Base-by-base conservation (phyloP, 192 early-diverging fungal species). In the Bifiguratus adelaidae region DNA sequence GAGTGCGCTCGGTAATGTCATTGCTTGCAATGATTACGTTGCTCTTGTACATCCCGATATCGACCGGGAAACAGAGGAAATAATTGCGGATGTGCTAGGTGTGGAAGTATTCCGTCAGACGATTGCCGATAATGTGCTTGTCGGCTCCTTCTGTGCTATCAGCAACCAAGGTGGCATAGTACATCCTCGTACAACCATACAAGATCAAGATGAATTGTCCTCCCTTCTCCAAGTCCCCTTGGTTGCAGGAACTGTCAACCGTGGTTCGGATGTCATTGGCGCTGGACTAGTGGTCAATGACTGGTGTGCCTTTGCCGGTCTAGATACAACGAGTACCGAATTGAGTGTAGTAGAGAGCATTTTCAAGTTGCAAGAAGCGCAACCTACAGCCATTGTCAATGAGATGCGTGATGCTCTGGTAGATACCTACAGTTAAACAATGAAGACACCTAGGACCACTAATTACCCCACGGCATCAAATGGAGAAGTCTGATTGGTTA, bases 101-200 rank as follows among this genome's bases (percentile, higher is more conserved):
- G 95, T 99, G 26, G 95, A 99, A 61, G 95, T 99, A 7, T 99
- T 99, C 71, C 73, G 94, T 51, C 94, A 99, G 66, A 99, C 94
- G 11, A 77, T 99, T 56, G 95, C 95, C 19, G 92, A 92, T 61
- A 96, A 99, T 55, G 92, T 95, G 11, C 72, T 99, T 9, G 92
- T 96, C 25, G 95, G 95, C 26, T 82, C 82, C 52, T 99, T 90
- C 77, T 94, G 92, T 47, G 80, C 90, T 13, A 67, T 99, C 52
- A 92, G 85, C 61, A 99, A 99, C 82, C 92, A 95, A 60, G 95
- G 95, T 52, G 95, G 93, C 36, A 65, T 99, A 40, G 94, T 88
- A 25, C 95, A 99, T 58, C 95, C 95, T 23, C 82, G 85, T 24
- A 99, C 95, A 3, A 80, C 87, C 32, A 75, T 96, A 42, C 87